Evolutionary conservation across 495 filamentous ascomycete species (phyloP), one percentile per base, ranked within the genome.

Genomic region (Penicillium verhagenii): DNA sequence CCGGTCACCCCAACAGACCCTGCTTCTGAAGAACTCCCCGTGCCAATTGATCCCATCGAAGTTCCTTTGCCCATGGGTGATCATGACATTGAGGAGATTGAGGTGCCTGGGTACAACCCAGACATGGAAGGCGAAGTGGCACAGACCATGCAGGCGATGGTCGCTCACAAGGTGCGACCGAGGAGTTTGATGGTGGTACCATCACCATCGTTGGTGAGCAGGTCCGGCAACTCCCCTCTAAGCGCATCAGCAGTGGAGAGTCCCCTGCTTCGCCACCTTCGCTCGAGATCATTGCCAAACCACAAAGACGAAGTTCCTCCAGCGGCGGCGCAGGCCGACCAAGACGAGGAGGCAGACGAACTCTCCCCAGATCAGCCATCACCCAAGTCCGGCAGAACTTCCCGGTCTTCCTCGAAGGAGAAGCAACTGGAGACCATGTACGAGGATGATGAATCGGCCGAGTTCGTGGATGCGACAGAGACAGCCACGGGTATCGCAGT

Each of bases 61-160:
- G 82, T 87, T 51, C 86, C 84, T 10, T 65, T 94, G 21, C 89
- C 90, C 5, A 72, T 87, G 42, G 72, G 70, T n/a, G 78, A 83
- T 14, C 79, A 88, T 43, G 90, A 92, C 66, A 69, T 91, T 1
- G 77, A 83, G 40, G 87, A 92, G 63, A 91, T 92, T 38, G 85
- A 90, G 56, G 77, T 87, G 40, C 85, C 87, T 6, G 84, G 85
- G 4, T 77, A 87, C 33, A 77, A 74, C 8, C 66, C 69, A 14
- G 77, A 86, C 47, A 76, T 78, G 46, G 86, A 89, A 19, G 80
- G 82, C 11, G 82, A 85, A 43, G 73, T 78, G 46, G 72, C 77
- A 18, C 78, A 79, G 29, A 78, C 78, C 6, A 76, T 77, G 56
- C 68, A 81, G 44, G 74, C 70, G 24, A 70, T 78, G 23, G 60